Conservation (phyloP, 805 yeast species). For the Saccharomycopsis fermentans region DNA sequence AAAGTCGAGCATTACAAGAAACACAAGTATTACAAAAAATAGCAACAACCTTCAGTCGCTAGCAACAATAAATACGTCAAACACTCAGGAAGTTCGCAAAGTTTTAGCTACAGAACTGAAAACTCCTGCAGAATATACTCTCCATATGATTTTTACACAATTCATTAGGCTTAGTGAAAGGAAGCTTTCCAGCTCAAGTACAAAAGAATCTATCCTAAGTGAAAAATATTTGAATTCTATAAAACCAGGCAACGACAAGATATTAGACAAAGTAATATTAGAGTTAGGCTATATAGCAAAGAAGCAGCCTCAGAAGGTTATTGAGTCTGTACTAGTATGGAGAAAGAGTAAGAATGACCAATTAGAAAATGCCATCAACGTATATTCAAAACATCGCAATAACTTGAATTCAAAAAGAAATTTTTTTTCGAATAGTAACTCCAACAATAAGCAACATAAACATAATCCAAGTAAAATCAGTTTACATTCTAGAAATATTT, state of each 20-base stretch:
- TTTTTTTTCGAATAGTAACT: slow-evolving; percentile 7
- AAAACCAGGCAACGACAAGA: slow-evolving; percentile 78
- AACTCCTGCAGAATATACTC: slow-evolving; percentile 79
- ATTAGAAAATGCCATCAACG: slow-evolving; percentile 8
- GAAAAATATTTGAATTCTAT: slow-evolving; percentile 47
- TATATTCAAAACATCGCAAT: slow-evolving; percentile 13
- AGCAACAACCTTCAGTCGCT: neutral
- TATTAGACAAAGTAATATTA: slow-evolving; percentile 75
- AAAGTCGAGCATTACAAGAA: neutral
- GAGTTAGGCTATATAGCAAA: slow-evolving; percentile 88
- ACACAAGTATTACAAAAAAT: neutral
- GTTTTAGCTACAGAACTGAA: slow-evolving; percentile 45
- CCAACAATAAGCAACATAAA: neutral
- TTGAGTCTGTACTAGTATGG: slow-evolving; percentile 98
- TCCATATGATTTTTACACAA: slow-evolving; percentile 90
- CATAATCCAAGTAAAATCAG: slow-evolving; percentile 8
- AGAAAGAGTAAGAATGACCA: slow-evolving; percentile 79
- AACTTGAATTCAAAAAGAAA: slow-evolving; percentile 5
- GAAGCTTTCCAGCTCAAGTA: slow-evolving; percentile 41
- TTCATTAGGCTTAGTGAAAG: slow-evolving; percentile 91
- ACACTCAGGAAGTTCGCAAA: slow-evolving; percentile 23
- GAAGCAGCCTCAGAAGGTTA: slow-evolving; percentile 86
- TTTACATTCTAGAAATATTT: slow-evolving; percentile 14
- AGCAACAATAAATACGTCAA: slow-evolving; percentile 5
- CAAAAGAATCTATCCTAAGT: neutral